Percentiles rank a stretch among this genome's conserved stretches.
phyloP scores from a whole-genome alignment of 768 basidiomycete species.

The Boletus pseudopeckii region DNA sequence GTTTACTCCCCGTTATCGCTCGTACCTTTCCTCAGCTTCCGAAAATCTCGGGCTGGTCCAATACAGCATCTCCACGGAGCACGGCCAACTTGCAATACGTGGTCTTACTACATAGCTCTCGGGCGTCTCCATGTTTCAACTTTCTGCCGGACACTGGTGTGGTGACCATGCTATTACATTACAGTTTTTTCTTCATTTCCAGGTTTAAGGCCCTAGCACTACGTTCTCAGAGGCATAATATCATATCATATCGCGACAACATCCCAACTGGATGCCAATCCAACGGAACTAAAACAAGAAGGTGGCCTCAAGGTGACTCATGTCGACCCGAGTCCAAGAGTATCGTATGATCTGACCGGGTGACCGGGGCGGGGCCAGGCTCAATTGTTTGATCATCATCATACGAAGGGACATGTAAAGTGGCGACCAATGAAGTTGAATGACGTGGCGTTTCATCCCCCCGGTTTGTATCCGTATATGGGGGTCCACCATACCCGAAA shows the following conservation, averaged over 20 bases:
- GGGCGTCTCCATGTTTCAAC: not conserved
- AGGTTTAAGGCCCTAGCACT: not conserved
- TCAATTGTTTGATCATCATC: constrained; percentile 22
- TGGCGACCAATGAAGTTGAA: constrained; percentile 29
- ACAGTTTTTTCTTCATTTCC: not conserved
- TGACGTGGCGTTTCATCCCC: constrained; percentile 48
- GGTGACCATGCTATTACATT: constrained; percentile 1
- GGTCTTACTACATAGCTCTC: not conserved
- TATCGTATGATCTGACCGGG: constrained; percentile 28
- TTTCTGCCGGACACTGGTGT: not conserved
- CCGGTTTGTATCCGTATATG: constrained; percentile 29
- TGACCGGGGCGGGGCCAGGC: constrained; percentile 15
- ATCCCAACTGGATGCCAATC: not conserved
- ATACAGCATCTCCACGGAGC: not conserved
- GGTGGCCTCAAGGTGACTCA: constrained; percentile 10
- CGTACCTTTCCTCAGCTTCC: not conserved
- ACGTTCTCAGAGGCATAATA: constrained; percentile 6
- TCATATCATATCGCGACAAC: constrained; percentile 10
- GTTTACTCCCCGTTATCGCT: not conserved
- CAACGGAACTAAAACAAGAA: constrained; percentile 5
- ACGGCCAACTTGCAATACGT: not conserved
- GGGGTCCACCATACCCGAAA: constrained; percentile 40
- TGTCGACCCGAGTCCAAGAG: constrained; percentile 19
- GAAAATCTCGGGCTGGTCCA: not conserved
- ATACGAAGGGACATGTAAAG: constrained; percentile 23